phyloP scores from a whole-genome alignment of 805 yeast species.

The Candida krabiensis region DNA sequence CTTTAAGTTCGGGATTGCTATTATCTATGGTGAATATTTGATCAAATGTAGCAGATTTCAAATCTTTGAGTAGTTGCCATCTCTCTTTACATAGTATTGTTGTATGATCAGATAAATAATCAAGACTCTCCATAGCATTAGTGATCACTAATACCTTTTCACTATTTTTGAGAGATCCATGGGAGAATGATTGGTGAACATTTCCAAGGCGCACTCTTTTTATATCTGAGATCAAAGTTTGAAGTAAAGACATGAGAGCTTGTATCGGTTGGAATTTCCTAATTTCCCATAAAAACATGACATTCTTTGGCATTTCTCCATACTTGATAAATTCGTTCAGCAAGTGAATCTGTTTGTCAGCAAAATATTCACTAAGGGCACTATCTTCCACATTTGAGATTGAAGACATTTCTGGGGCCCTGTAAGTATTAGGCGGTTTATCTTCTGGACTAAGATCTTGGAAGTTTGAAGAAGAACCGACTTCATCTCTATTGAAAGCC shows the following conservation, averaged over 20 bases:
- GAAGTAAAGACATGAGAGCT: constrained; percentile 18
- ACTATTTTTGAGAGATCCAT: constrained; percentile 6
- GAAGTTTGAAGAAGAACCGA: not conserved
- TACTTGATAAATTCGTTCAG: constrained; percentile 20
- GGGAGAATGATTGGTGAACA: not conserved
- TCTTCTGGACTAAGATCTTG: not conserved
- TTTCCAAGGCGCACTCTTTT: constrained; percentile 3
- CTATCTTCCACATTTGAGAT: constrained; percentile 11
- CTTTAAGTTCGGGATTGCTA: not conserved
- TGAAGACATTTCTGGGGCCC: constrained; percentile 11
- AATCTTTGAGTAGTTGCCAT: constrained; percentile 24
- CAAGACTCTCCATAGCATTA: constrained; percentile 17
- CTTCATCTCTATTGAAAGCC: constrained; percentile 6
- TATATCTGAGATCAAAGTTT: constrained; percentile 15
- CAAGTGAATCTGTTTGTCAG: constrained; percentile 20
- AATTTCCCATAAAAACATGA: constrained; percentile 25
- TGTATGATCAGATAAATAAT: constrained; percentile 28
- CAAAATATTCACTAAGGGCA: constrained; percentile 7
- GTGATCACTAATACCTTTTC: constrained; percentile 17
- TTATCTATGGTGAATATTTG: constrained; percentile 8
- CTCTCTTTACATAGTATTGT: constrained; percentile 27
- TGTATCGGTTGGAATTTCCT: constrained; percentile 29
- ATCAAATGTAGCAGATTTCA: constrained; percentile 26
- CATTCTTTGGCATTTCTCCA: constrained; percentile 23
- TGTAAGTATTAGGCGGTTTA: not conserved